A percentile compares a stretch with the other conserved stretches of the same genome.
Conservation (phyloP, 352 stramenopile genomes). For the Phytopythium cucurbitacearum region DNA sequence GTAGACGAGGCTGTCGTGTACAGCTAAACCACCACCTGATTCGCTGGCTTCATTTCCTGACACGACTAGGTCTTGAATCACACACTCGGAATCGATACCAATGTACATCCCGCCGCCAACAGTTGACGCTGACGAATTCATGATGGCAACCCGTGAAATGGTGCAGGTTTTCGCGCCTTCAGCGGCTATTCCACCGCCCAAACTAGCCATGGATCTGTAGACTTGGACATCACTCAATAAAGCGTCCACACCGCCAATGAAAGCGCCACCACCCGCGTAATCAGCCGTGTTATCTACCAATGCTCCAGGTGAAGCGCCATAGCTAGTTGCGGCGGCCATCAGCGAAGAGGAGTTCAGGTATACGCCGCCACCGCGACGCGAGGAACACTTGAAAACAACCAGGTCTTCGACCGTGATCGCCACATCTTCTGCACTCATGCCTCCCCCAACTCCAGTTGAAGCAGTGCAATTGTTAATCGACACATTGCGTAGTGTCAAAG, state of each 20-base stretch:
- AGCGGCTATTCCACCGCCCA: slow-evolving; percentile 24
- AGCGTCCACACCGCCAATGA: slow-evolving; percentile 17
- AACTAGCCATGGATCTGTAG: slow-evolving; percentile 7
- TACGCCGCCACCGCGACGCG: slow-evolving; percentile 22
- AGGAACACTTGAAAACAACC: slow-evolving; percentile 13
- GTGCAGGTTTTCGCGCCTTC: slow-evolving; percentile 9
- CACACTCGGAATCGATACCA: slow-evolving; percentile 13
- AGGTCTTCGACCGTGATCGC: slow-evolving; percentile 14
- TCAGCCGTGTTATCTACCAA: slow-evolving; percentile 12
- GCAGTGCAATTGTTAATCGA: slow-evolving; percentile 14
- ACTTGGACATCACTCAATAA: slow-evolving; percentile 14
- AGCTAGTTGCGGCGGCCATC: neutral
- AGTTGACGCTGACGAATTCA: slow-evolving; percentile 11
- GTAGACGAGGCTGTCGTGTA: slow-evolving; percentile 17
- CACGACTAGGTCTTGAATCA: slow-evolving; percentile 15
- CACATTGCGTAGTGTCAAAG: slow-evolving; percentile 17
- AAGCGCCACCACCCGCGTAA: slow-evolving; percentile 24
- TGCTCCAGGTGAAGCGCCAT: neutral
- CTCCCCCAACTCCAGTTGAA: slow-evolving; percentile 18
- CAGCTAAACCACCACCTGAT: slow-evolving; percentile 26
- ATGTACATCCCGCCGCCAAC: slow-evolving; percentile 31
- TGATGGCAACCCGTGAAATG: slow-evolving; percentile 12
- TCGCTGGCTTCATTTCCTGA: slow-evolving; percentile 15
- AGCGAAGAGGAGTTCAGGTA: slow-evolving; percentile 25
- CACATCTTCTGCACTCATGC: slow-evolving; percentile 15